A percentile compares a stretch with the other conserved stretches of the same genome.
Conservation (phyloP, 2,329 filamentous ascomycete species). For the Biscogniauxia sp. region DNA sequence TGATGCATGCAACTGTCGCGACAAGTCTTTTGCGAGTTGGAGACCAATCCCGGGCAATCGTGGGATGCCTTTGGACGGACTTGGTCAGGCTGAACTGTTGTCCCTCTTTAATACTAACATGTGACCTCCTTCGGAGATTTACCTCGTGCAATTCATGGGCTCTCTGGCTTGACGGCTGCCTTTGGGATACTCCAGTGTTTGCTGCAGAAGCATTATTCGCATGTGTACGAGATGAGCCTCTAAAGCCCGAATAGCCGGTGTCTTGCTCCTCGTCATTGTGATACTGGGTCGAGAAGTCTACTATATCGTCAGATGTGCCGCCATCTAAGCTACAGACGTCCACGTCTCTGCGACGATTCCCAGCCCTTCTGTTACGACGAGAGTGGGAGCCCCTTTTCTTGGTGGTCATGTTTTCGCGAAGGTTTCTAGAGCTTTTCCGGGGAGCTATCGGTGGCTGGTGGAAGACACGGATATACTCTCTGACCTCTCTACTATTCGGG, state of each 20-base stretch:
- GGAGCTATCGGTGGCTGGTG: constrained; percentile 27
- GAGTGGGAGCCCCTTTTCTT: constrained; percentile 2
- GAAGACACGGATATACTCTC: constrained; percentile 30
- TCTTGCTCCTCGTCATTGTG: constrained; percentile 10
- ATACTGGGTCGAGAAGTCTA: constrained; percentile 27
- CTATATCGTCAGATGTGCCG: constrained; percentile 27
- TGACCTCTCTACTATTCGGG: constrained; percentile 28
- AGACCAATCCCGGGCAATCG: constrained; percentile 72
- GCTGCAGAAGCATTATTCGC: constrained; percentile 4
- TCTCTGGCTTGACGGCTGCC: constrained; percentile 12
- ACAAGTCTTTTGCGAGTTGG: constrained; percentile 64
- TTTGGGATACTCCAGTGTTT: constrained; percentile 5
- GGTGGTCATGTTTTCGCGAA: constrained; percentile 5
- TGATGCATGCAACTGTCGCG: constrained; percentile 68
- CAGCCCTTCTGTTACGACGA: constrained; percentile 7
- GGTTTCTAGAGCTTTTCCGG: constrained; percentile 25
- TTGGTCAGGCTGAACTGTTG: constrained; percentile 51
- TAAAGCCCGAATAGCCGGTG: constrained; percentile 1
- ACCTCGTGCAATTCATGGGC: constrained; percentile 30
- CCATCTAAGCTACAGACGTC: constrained; percentile 32
- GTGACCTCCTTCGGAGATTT: constrained; percentile 49
- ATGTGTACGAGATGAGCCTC: constrained; percentile 2
- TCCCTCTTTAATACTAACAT: constrained; percentile 51
- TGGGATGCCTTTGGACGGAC: constrained; percentile 59
- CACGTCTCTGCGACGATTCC: constrained; percentile 15